phyloP scores from a whole-genome alignment of 371 early-diverging fungal genomes.

The Batkoa obscura region DNA sequence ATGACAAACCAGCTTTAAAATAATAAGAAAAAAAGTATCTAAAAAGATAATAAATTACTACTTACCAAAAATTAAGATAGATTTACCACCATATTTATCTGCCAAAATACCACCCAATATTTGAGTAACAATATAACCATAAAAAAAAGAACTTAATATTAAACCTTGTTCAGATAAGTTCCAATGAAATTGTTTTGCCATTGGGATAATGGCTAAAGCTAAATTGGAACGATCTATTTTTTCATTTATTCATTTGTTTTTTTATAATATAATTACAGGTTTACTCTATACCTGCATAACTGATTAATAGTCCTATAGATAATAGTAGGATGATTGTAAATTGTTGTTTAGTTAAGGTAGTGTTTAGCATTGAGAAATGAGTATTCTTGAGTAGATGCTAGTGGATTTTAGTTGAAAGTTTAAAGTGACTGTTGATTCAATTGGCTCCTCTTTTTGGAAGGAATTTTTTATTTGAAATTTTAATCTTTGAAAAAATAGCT shows the following conservation, averaged over 20 bases:
- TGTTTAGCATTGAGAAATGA: no score
- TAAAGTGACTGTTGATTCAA: no score
- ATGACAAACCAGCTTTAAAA: background rate
- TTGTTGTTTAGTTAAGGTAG: no score
- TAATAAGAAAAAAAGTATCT: background rate
- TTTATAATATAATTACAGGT: background rate
- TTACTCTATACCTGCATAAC: slow-evolving; percentile 1
- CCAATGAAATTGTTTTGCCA: background rate
- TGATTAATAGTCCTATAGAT: background rate
- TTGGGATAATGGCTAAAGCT: slow-evolving; percentile 10
- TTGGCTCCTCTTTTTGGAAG: no score
- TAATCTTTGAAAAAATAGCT: no score
- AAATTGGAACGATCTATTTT: background rate
- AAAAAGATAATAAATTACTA: background rate
- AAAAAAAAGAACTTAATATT: background rate
- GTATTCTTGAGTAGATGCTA: no score
- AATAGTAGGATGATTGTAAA: no score
- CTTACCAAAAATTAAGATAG: background rate
- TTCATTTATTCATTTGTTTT: no score
- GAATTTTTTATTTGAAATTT: no score
- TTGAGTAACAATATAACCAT: slow-evolving; percentile 2
- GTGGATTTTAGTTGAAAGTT: no score
- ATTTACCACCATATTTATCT: background rate
- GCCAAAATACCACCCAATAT: slow-evolving; percentile 1
- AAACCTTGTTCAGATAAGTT: background rate